Evolutionary conservation across 2,329 filamentous ascomycete genomes (phyloP), one percentile per base, ranked within the genome.

Genomic region (Ascochyta pisi): DNA sequence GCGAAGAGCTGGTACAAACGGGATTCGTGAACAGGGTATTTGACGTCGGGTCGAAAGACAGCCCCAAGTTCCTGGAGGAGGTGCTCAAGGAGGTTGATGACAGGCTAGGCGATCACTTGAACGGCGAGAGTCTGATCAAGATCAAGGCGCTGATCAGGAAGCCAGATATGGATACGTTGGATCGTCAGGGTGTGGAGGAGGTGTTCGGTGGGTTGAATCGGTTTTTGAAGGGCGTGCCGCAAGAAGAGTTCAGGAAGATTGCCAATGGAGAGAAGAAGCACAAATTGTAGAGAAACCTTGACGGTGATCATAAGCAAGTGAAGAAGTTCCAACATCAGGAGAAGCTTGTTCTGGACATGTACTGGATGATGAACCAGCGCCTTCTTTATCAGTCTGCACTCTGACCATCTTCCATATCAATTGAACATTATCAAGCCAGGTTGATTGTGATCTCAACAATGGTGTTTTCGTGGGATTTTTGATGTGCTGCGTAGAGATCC

Each of bases 1-100:
- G 85, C 27, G 85, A 88, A 23, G 92, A 96, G 71, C 82, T 98
- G 27, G 81, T 93, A 60, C 79, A 83, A 8, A 84, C 85, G 3
- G 93, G 94, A 0, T 98, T 92, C 69, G 91, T 96, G 40, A 98
- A 97, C 68, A 90, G 89, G 76, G 83, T 96, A 15, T 89, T 97
- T 63, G 78, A 83, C 33, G 79, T 80, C 26, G 83, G 82, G 76
- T 48, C 49, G n/a, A 78, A 82, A 60, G 88, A 92, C 63, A 84
- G 86, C 54, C 52, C 50, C 0, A 86, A 83, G 61, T 98, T 99
- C 68, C 75, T 89, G 62, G 80, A 80, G 23, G 76, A 86, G 73
- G 92, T 98, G 38, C 73, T 96, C 61, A 80, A 79, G 61, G 93
- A 97, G 81, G 87, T 98, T 13, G 85, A 96, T 35, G 89, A 96